Conservation (phyloP, 148 eudicot species). For the Silene conica region DNA sequence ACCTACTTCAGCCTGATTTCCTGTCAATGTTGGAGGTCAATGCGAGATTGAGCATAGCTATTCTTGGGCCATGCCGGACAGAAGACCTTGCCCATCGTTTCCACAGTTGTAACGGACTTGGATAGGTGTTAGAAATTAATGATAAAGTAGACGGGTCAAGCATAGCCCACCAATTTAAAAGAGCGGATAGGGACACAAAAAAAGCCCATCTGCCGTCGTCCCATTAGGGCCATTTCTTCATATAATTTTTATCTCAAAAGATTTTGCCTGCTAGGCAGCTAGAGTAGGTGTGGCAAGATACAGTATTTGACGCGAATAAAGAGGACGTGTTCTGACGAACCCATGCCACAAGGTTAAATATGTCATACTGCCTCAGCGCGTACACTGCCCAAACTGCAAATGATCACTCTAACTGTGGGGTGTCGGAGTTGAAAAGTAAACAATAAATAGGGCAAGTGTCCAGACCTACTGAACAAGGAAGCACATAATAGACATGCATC, state of each 20-base stretch:
- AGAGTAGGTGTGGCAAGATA: background rate
- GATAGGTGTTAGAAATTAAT: background rate
- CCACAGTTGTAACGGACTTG: background rate
- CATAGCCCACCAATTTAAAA: background rate
- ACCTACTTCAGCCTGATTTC: slow-evolving; percentile 64
- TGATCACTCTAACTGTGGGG: slow-evolving; percentile 1
- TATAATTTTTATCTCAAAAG: background rate
- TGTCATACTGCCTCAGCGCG: background rate
- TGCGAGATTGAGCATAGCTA: slow-evolving; percentile 3
- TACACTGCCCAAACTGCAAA: background rate
- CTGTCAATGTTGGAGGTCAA: slow-evolving; percentile 35
- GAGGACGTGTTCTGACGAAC: background rate
- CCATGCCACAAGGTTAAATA: background rate
- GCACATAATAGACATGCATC: background rate
- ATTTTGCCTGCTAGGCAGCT: background rate
- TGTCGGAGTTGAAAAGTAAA: background rate
- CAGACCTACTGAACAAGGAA: background rate
- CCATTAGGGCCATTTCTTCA: background rate
- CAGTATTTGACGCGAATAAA: background rate
- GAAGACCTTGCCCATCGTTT: background rate
- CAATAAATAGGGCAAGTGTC: background rate
- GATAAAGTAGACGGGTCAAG: background rate
- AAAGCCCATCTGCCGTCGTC: background rate
- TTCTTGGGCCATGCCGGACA: background rate
- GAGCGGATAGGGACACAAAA: background rate